These are phyloP conservation scores for Comarum palustre DNA, from an alignment of 306 rosid genomes.

Conservation along the genomic window DNA sequence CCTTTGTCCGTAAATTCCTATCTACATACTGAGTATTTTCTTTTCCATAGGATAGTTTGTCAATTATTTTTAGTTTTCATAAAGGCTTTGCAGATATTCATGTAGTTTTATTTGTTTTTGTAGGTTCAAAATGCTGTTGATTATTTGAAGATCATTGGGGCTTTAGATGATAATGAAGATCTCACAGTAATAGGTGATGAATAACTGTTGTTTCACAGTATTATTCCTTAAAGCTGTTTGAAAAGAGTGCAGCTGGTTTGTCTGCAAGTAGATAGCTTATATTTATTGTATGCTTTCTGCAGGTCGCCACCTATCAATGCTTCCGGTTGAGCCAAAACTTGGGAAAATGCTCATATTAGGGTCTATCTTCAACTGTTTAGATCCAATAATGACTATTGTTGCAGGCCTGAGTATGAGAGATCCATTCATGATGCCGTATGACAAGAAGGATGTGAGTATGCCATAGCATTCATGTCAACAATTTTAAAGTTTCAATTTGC, in stretches of 20 bases:
- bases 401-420: slow-evolving; percentile 95
- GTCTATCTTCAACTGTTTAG: slow-evolving; percentile 80
- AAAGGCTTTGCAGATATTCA: slow-evolving; percentile 1
- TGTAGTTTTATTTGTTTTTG: slow-evolving; percentile 31
- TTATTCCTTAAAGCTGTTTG: background rate
- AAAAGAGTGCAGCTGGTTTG: slow-evolving; percentile 14
- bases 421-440: slow-evolving; percentile 83
- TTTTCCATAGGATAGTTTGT: slow-evolving; percentile 18
- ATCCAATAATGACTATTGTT: slow-evolving; percentile 84
- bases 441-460: slow-evolving; percentile 83
- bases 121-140: slow-evolving; percentile 97
- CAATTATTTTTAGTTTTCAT: background rate
- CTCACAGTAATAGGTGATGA: slow-evolving; percentile 58
- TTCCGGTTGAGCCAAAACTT: slow-evolving; percentile 97
- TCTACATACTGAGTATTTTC: background rate
- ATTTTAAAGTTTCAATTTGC: background rate
- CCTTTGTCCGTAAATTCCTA: slow-evolving; percentile 57
- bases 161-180: slow-evolving; percentile 80
- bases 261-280: slow-evolving; percentile 10
- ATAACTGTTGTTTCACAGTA: background rate
- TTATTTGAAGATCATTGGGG: slow-evolving; percentile 81
- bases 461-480: background rate
- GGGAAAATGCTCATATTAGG: slow-evolving; percentile 96
- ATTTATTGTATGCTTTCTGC: slow-evolving; percentile 28
- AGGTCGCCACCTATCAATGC: slow-evolving; percentile 75